A percentile compares a stretch with the other conserved stretches of the same genome.
Evolutionary conservation across 73 alveolate genomes (phyloP).

Genomic region (Diophrys sp.): DNA sequence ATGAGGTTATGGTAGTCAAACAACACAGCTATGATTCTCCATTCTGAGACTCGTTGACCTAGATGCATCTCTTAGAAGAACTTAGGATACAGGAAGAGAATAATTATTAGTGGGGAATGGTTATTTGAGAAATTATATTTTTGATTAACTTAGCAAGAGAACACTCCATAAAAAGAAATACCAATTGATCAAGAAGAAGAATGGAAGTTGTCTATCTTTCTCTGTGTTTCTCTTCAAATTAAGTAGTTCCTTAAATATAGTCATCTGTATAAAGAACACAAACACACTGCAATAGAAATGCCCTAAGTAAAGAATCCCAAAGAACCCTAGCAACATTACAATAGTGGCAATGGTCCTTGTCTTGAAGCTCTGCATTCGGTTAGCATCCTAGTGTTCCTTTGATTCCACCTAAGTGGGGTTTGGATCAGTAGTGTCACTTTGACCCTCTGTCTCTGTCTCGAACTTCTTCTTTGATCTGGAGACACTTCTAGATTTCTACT

Average conservation of each 20-base stretch:
- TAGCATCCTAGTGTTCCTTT: slow-evolving; percentile 14
- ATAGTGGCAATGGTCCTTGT: slow-evolving; percentile 68
- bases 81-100: not conserved
- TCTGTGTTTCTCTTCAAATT: slow-evolving; percentile 83
- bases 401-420: too few relatives aligned
- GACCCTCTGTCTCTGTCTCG: too few relatives aligned
- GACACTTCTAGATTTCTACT: too few relatives aligned
- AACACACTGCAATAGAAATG: slow-evolving; percentile 82
- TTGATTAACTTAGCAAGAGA: too few relatives aligned
- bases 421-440: too few relatives aligned
- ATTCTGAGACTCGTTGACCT: slow-evolving; percentile 21
- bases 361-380: slow-evolving; percentile 48
- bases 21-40: slow-evolving; percentile 22
- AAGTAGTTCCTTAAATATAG: slow-evolving; percentile 87
- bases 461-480: too few relatives aligned
- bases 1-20: slow-evolving; percentile 83
- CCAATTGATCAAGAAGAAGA: slow-evolving; percentile 83
- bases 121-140: too few relatives aligned
- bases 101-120: too few relatives aligned
- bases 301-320: slow-evolving; percentile 75
- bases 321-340: slow-evolving; percentile 74
- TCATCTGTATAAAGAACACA: slow-evolving; percentile 45
- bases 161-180: slow-evolving; percentile 54
- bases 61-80: slow-evolving; percentile 28
- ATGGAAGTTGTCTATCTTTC: slow-evolving; percentile 75